A percentile compares a stretch with the other conserved stretches of the same genome.
Evolutionary conservation across 208 protist species (phyloP).

Genomic region (Wallacemonas rigidus): DNA sequence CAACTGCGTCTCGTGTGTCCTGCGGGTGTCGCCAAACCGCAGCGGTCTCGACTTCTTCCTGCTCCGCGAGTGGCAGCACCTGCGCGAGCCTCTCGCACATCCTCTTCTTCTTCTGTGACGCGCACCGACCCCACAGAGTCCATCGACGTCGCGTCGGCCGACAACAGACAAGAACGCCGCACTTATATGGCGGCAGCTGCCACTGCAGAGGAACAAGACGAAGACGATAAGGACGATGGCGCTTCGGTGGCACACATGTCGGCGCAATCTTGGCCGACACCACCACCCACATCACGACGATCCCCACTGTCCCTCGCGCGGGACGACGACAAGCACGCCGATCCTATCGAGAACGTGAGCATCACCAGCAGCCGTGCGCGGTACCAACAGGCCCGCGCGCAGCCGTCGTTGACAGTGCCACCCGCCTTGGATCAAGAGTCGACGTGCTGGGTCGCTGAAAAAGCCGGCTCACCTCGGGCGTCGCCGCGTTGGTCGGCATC

Average conservation of each 20-base stretch:
- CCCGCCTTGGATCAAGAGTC: neutral
- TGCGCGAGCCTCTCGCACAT: no score
- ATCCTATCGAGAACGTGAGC: neutral
- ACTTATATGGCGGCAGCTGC: no score
- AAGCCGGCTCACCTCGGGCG: neutral
- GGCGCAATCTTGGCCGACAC: neutral
- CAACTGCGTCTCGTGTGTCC: neutral
- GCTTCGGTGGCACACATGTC: no score
- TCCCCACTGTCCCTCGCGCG: constrained; percentile 2
- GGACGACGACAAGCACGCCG: neutral
- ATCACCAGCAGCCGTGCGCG: neutral
- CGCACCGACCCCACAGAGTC: no score
- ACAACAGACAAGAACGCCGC: no score
- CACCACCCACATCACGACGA: neutral
- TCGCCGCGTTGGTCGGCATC: neutral
- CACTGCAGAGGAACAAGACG: neutral
- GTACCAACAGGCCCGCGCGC: neutral
- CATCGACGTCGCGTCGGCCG: no score
- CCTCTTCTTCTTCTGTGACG: no score
- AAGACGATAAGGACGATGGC: neutral
- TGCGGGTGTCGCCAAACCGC: no score
- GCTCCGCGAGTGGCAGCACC: no score
- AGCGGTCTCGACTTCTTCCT: no score
- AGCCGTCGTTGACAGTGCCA: neutral
- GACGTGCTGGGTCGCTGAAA: neutral